Evolutionary conservation across 2,329 filamentous ascomycete genomes (phyloP).

Genomic region (Claviceps monticola): DNA sequence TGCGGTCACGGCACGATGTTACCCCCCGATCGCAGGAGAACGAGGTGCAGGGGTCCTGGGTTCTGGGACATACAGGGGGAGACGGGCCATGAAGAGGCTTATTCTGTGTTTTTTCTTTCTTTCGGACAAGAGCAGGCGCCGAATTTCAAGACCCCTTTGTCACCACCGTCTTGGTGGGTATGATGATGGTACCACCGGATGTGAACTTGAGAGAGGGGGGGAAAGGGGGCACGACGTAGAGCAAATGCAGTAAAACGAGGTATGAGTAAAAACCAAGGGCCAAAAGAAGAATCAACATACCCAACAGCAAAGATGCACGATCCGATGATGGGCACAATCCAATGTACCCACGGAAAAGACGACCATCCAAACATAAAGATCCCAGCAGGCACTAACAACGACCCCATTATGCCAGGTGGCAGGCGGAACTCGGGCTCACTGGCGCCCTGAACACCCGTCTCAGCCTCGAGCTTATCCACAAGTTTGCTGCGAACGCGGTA

Average conservation of each 20-base stretch:
- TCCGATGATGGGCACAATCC: slow-evolving; percentile 63
- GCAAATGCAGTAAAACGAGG: background rate
- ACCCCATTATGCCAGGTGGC: slow-evolving; percentile 61
- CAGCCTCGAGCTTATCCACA: slow-evolving; percentile 35
- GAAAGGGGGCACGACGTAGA: background rate
- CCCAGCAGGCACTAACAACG: slow-evolving; percentile 62
- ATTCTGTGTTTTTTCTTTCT: background rate
- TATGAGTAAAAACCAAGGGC: background rate
- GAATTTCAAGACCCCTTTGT: background rate
- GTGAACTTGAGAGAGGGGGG: background rate
- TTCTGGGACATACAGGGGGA: background rate
- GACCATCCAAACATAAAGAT: slow-evolving; percentile 88
- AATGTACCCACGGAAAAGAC: slow-evolving; percentile 59
- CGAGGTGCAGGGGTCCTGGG: background rate
- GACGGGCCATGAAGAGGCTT: slow-evolving; percentile 1
- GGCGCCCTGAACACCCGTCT: slow-evolving; percentile 37
- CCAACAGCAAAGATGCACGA: slow-evolving; percentile 56
- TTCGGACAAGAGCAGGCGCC: background rate
- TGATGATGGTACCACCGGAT: slow-evolving; percentile 2
- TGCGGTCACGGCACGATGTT: background rate
- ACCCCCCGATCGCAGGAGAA: background rate
- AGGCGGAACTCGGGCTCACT: slow-evolving; percentile 81
- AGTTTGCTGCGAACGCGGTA: slow-evolving; percentile 43
- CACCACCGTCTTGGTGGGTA: slow-evolving; percentile 5
- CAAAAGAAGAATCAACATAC: slow-evolving; percentile 29